Evolutionary conservation across 192 early-diverging fungal species (phyloP), one percentile per base, ranked within the genome.

Genomic region (Coemansia sp.): DNA sequence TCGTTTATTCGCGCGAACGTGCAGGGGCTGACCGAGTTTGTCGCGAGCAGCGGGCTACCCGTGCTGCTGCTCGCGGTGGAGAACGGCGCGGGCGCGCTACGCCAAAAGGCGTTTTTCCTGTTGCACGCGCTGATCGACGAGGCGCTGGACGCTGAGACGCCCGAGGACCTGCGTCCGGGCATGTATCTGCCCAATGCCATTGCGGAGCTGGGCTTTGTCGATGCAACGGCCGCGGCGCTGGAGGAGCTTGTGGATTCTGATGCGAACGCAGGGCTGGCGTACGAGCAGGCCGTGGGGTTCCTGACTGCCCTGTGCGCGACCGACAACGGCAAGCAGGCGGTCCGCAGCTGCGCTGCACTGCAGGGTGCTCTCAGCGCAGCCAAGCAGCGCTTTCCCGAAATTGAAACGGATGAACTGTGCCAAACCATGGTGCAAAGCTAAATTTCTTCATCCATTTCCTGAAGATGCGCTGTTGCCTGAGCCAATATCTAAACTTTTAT

Each of bases 121-220:
- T 75, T 84, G 66, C 86, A 84, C 38, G 82, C 79, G 5, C 64
- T 91, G 25, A 67, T 91, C 24, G 65, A 84, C n/a, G 83, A 89
- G 71, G 74, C 86, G 25, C 64, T 73, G 56, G 77, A 80, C 10
- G 28, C 61, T 10, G 60, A 47, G 48, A 66, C 71, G 45, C 59
- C 66, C 0, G 66, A 69, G 54, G 59, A 63, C 6, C 49, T 73
- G 61, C 52, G 77, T 1, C 69, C 71, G 7, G 71, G 71, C 3
- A 58, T 66, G 14, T 19, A 58, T 9, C 47, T 84, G 45, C 71
- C 80, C 33, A 48, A 67, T 10, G 58, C 71, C 7, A 64, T 87
- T 21, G 65, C 62, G 3, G 58, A 83, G 21, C 62, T 84, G 40
- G 79, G 81, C 16, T 69, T 82, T 43, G 46, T 82, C 7, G 68